A percentile compares a stretch with the other conserved stretches of the same genome.
Conservation (phyloP, 2,329 filamentous ascomycete species). For the Furcasterigmium furcatum region DNA sequence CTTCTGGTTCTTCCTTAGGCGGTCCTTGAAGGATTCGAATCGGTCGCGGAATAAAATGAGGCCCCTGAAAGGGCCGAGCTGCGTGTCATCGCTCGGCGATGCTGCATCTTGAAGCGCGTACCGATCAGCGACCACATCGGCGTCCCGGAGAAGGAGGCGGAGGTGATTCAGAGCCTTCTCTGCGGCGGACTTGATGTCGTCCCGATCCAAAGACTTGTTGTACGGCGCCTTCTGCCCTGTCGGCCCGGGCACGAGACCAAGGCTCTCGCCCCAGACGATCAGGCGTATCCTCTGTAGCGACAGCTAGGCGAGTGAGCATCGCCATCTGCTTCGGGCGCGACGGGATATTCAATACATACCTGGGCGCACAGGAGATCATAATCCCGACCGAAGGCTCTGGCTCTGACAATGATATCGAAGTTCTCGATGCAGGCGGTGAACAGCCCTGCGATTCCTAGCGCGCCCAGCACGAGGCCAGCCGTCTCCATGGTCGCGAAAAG, state of each 20-base stretch:
- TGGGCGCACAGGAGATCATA: background rate
- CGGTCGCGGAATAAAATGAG: constrained; percentile 12
- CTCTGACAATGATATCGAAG: constrained; percentile 18
- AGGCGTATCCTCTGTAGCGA: background rate
- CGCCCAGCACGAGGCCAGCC: constrained; percentile 15
- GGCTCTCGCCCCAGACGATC: background rate
- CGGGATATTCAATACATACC: too few relatives aligned
- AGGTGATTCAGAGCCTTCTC: background rate
- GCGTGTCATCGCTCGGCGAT: background rate
- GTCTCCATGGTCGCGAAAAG: constrained; percentile 8
- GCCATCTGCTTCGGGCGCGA: too few relatives aligned
- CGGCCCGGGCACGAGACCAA: background rate
- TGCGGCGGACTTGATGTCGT: background rate
- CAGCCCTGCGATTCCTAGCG: constrained; percentile 17
- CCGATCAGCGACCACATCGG: background rate
- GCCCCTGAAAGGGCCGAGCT: constrained; percentile 1
- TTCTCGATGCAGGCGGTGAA: constrained; percentile 20
- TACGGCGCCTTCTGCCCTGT: background rate
- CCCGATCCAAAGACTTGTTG: background rate
- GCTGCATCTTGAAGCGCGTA: background rate
- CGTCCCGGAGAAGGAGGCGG: background rate
- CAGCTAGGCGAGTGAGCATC: too few relatives aligned
- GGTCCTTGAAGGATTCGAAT: constrained; percentile 15
- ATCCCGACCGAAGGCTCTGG: constrained; percentile 16
- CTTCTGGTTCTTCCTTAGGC: constrained; percentile 14